Conservation (phyloP, 2,329 filamentous ascomycete genomes). For the Clonostachys sp. region DNA sequence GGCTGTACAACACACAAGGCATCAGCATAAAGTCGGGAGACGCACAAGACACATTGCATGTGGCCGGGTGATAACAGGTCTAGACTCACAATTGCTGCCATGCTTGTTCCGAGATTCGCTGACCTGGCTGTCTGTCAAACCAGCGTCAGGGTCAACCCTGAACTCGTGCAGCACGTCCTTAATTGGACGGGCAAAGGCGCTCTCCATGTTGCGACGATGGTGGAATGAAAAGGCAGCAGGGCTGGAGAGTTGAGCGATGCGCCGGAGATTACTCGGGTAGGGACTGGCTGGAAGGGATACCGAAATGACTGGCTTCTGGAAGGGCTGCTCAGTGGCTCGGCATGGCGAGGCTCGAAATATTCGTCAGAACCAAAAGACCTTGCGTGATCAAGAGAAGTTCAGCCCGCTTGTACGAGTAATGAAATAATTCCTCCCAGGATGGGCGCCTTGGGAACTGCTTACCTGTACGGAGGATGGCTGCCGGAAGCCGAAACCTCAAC, state of each 20-base stretch:
- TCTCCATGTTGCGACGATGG: constrained; percentile 45
- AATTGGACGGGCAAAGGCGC: constrained; percentile 54
- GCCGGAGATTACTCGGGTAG: too few relatives aligned
- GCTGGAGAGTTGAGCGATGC: too few relatives aligned
- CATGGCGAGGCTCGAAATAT: neutral
- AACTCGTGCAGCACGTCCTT: constrained; percentile 56
- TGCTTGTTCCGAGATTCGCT: constrained; percentile 49
- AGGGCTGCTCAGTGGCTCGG: neutral
- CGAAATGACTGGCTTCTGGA: neutral
- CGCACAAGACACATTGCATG: too few relatives aligned
- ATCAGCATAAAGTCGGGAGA: too few relatives aligned
- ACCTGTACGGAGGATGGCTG: too few relatives aligned
- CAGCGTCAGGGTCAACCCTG: constrained; percentile 46
- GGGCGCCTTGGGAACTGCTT: too few relatives aligned
- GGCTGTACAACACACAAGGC: constrained; percentile 26
- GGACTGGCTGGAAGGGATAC: neutral
- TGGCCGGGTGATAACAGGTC: neutral
- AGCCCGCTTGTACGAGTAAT: neutral
- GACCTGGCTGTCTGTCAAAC: constrained; percentile 58
- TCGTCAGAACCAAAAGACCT: neutral
- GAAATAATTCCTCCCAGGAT: too few relatives aligned
- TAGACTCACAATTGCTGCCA: constrained; percentile 59
- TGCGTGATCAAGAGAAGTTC: neutral
- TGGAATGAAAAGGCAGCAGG: too few relatives aligned
- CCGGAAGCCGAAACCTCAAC: constrained; percentile 11